Base-by-base conservation (phyloP, 1,284 basidiomycete species). In the Bothia castanella region DNA sequence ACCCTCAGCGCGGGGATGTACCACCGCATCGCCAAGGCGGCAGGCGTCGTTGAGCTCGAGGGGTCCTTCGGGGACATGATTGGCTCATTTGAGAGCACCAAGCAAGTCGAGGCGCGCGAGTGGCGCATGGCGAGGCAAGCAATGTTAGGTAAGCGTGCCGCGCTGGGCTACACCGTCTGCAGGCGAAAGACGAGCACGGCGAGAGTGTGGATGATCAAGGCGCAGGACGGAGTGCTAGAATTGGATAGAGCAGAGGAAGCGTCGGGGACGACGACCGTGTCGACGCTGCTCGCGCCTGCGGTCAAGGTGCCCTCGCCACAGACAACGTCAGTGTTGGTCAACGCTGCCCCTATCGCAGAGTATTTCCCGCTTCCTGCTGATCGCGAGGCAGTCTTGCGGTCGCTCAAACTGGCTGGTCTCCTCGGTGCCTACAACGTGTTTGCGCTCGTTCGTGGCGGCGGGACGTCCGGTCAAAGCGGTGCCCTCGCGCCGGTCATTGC, bases 381-480 rank as follows among this genome's bases (percentile, higher is more conserved):
- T 65, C 80, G 95, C 43, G 91, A 95, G 63, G 75, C 80, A 17
- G 77, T 95, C 41, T 75, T 92, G 23, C 83, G 89, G 39, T 93
- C 96, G 0, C 74, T 98, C 51, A 88, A 87, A 58, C 72, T 97
- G 32, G 83, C 92, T 0, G 91, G 91, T 17, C 75, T 89, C n/a
- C 69, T 97, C 12, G 93, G 92, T 29, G 85, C 83, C n/a, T 98
- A 86, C 75, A 98, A 98, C 62, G 76, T 97, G 14, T 98, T 97
- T 61, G 83, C 87, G 2, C 77, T 97, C 39, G 84, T 85, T 23
- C 83, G 91, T 38, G 95, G 96, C 9, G 95, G 96, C 16, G 96
- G 96, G 5, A 84, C 80, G 3, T 86, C 87, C 0, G 94, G 95
- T 2, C 96, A 99, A 69, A 87, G 91, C 10, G 92, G 87, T n/a